These are phyloP conservation scores for Elsinoe perseae DNA, from an alignment of 2,329 filamentous ascomycete species.

Conservation along the genomic window DNA sequence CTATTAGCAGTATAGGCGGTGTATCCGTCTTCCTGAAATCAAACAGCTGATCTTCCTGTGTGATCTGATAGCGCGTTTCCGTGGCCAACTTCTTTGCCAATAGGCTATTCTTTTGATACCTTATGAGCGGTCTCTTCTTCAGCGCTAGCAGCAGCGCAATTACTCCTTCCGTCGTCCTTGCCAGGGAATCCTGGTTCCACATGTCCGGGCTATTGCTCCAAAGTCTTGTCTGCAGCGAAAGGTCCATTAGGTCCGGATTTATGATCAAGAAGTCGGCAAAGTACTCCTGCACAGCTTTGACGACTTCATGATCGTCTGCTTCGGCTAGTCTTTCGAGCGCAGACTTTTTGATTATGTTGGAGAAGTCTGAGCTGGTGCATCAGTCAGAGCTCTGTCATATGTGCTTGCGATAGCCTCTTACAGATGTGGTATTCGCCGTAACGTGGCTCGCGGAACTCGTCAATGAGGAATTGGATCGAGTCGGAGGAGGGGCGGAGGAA, in stretches of 20 bases:
- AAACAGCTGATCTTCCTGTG: conserved; percentile 92
- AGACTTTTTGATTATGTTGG: conserved; percentile 95
- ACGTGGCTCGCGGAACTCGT: conserved; percentile 90
- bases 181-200: conserved; percentile 85
- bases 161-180: conserved; percentile 78
- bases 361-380: conserved; percentile 57
- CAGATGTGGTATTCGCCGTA: conserved; percentile 95
- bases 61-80: conserved; percentile 85
- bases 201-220: conserved; percentile 76
- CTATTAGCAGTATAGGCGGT: conserved; percentile 78
- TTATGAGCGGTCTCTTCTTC: conserved; percentile 93
- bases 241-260: conserved; percentile 85
- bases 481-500: conserved; percentile 88
- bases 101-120: conserved; percentile 85
- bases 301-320: conserved; percentile 94
- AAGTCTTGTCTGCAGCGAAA: conserved; percentile 66
- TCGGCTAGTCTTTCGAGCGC: conserved; percentile 88
- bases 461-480: conserved; percentile 86
- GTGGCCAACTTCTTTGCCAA: conserved; percentile 87
- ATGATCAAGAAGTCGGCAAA: conserved; percentile 94
- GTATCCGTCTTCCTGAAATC: conserved; percentile 94
- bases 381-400: conserved; percentile 26
- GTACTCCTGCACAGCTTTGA: conserved; percentile 87
- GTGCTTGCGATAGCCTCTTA: conserved; percentile 26
- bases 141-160: conserved; percentile 76